These are phyloP conservation scores for Penicillium paneum DNA, from an alignment of 2,329 filamentous ascomycete genomes.

Conservation along the genomic window DNA sequence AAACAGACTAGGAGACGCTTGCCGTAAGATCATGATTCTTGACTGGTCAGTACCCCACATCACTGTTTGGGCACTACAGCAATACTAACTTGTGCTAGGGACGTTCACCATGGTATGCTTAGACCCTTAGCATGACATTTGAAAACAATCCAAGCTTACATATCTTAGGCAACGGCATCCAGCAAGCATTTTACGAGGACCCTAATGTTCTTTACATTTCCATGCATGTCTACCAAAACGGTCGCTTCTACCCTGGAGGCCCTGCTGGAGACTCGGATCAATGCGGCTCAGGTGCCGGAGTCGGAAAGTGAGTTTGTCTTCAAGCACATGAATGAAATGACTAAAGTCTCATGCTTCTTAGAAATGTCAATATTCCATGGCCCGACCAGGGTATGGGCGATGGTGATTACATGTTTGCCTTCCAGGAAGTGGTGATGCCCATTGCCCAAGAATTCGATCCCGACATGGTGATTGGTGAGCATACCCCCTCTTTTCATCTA, in stretches of 20 bases:
- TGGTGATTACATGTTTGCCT: constrained; percentile 93
- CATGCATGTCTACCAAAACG: constrained; percentile 80
- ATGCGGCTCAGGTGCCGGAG: constrained; percentile 56
- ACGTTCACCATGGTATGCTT: constrained; percentile 61
- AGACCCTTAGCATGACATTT: background rate
- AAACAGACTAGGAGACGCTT: constrained; percentile 70
- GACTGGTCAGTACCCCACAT: constrained; percentile 71
- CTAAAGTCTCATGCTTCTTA: constrained; percentile 24
- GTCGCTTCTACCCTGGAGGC: constrained; percentile 74
- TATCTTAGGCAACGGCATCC: constrained; percentile 76
- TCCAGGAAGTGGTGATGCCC: constrained; percentile 94
- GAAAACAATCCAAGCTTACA: constrained; percentile 22
- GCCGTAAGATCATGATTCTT: constrained; percentile 85
- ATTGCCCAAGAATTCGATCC: constrained; percentile 91
- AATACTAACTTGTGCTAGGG: constrained; percentile 44
- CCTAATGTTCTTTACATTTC: constrained; percentile 96
- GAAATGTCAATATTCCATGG: constrained; percentile 69
- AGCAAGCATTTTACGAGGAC: constrained; percentile 93
- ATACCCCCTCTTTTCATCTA: background rate
- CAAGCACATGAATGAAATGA: background rate
- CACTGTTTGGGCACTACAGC: background rate
- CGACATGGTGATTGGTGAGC: constrained; percentile 74
- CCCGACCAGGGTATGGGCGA: constrained; percentile 78
- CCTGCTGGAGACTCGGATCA: constrained; percentile 58
- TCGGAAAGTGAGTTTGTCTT: constrained; percentile 50